These are phyloP conservation scores for Rubroboletus satanas DNA, from an alignment of 768 basidiomycete genomes.

Conservation along the genomic window DNA sequence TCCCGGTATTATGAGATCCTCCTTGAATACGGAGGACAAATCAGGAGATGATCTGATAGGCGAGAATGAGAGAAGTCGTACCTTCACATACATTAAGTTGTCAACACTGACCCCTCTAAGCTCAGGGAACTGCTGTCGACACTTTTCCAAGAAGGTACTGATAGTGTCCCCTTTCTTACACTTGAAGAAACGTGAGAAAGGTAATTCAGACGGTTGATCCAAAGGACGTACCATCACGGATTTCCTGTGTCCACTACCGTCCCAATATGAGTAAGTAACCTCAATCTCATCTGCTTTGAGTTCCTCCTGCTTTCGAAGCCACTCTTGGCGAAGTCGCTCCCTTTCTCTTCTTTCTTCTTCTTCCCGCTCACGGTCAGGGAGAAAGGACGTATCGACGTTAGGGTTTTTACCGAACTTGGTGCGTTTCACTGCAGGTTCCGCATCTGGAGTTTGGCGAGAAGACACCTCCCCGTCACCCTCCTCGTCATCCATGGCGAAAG, in stretches of 20 bases:
- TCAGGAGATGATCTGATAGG: slow-evolving; percentile 1
- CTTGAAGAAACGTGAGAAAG: slow-evolving; percentile 39
- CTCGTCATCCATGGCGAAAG: slow-evolving; percentile 86
- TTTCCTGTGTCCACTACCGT: slow-evolving; percentile 95
- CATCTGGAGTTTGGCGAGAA: slow-evolving; percentile 37
- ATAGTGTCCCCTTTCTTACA: slow-evolving; percentile 97
- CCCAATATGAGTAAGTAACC: slow-evolving; percentile 96
- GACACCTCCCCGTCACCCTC: slow-evolving; percentile 45
- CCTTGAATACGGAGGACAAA: slow-evolving; percentile 43
- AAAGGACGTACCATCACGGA: slow-evolving; percentile 68
- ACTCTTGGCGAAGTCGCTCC: slow-evolving; percentile 85
- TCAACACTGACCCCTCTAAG: slow-evolving; percentile 86
- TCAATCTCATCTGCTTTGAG: slow-evolving; percentile 77
- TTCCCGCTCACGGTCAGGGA: slow-evolving; percentile 97
- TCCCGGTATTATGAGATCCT: slow-evolving; percentile 96
- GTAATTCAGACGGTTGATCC: neutral
- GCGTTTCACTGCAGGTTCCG: slow-evolving; percentile 56
- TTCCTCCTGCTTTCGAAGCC: slow-evolving; percentile 71
- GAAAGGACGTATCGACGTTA: slow-evolving; percentile 93
- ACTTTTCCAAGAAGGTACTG: slow-evolving; percentile 85
- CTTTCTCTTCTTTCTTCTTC: slow-evolving; percentile 86
- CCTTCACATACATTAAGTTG: slow-evolving; percentile 99
- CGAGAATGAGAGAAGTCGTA: slow-evolving; percentile 28
- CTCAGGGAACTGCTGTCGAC: slow-evolving; percentile 89
- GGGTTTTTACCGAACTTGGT: slow-evolving; percentile 92